Evolutionary conservation across 805 yeast species (phyloP).

Genomic region (Candida verbasci): DNA sequence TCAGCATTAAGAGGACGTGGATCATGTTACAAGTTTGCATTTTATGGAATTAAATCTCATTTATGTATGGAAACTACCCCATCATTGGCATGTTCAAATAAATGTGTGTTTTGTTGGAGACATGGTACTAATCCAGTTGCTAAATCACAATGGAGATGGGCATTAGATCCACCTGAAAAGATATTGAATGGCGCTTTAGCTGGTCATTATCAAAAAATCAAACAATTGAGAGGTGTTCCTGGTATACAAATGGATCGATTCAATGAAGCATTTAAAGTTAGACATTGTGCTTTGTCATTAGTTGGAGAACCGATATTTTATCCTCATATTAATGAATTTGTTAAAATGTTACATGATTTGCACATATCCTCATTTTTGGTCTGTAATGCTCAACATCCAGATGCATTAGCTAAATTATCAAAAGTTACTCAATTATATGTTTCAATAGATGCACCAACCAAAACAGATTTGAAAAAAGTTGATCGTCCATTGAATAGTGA

Average conservation of each 20-base stretch:
- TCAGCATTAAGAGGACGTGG: slow-evolving; percentile 93
- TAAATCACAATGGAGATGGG: slow-evolving; percentile 91
- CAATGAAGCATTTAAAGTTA: slow-evolving; percentile 83
- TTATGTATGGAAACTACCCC: slow-evolving; percentile 96
- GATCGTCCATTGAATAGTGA: slow-evolving; percentile 88
- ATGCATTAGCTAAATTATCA: slow-evolving; percentile 59
- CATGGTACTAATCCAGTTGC: slow-evolving; percentile 98
- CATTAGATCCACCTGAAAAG: slow-evolving; percentile 82
- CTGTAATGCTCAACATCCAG: slow-evolving; percentile 96
- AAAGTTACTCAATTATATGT: slow-evolving; percentile 90
- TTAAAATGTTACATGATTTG: slow-evolving; percentile 72
- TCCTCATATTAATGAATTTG: slow-evolving; percentile 84
- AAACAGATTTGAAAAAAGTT: slow-evolving; percentile 69
- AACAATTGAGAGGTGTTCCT: slow-evolving; percentile 93
- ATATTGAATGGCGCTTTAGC: slow-evolving; percentile 79
- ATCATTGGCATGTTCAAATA: slow-evolving; percentile 86
- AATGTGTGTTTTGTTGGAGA: slow-evolving; percentile 96
- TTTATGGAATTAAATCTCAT: slow-evolving; percentile 86
- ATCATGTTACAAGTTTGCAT: slow-evolving; percentile 88
- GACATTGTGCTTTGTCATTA: slow-evolving; percentile 86
- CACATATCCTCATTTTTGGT: slow-evolving; percentile 84
- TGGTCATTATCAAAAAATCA: slow-evolving; percentile 88
- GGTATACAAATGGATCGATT: slow-evolving; percentile 88
- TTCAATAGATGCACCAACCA: slow-evolving; percentile 91
- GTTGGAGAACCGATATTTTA: slow-evolving; percentile 96